Base-by-base conservation (phyloP, 192 early-diverging fungal species). In the Coemansia sp. region DNA sequence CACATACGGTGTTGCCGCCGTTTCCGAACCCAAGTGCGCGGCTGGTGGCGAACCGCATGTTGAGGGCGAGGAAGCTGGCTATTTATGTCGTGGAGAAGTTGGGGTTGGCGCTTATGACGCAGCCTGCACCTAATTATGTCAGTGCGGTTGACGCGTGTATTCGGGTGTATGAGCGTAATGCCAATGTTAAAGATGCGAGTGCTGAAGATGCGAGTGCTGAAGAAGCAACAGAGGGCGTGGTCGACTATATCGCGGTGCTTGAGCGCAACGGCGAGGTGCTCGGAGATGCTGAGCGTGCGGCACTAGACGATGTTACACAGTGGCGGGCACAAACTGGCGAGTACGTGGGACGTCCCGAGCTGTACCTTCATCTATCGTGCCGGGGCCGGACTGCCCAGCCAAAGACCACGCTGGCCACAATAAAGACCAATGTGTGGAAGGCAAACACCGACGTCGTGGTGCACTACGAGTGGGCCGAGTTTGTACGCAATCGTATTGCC, bases 31-130 rank as follows among this genome's bases (percentile, higher is more conserved):
- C 75, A 11, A 66, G 59, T 55, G 83, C 85, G 6, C 84, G 92
- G 4, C 76, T 99, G 27, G 86, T 88, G 19, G 94, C 95, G 14
- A 94, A 93, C 57, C 81, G 94, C 26, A 92, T 96, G 85, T 77
- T 99, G 39, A 84, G 96, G 13, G 84, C 94, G 5, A 82, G 91
- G 22, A 98, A 98, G 70, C 79, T 99, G 27, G 59, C 91, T 5
- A 74, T 84, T 16, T 95, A 96, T 71, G 84, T 96, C 8, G 88
- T 87, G 2, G 94, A 98, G 14, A 92, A 92, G 73, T 64, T 94
- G 20, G 78, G 62, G 3, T 51, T 81, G 51, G 62, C 65, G n/a
- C 55, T 81, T 54, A 62, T 81, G 66, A 41, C 24, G 32, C 78
- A 81, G 61, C 78, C 78, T 11, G 68, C 78, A 18, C 78, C 68